Evolutionary conservation across 2,329 filamentous ascomycete species (phyloP), one percentile per base, ranked within the genome.

Genomic region (Fusarium sororula): DNA sequence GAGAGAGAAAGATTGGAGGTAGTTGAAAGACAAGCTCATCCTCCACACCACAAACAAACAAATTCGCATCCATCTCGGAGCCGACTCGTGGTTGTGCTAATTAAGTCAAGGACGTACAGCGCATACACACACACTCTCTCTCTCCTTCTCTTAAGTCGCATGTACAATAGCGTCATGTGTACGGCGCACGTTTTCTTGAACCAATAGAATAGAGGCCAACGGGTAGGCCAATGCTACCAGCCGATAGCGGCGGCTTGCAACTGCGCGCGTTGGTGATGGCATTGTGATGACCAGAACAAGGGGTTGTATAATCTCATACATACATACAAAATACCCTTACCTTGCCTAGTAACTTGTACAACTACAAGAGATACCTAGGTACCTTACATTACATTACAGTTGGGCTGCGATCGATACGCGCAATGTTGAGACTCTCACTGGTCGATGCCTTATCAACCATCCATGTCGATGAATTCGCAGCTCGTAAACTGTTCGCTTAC

Each of bases 131-230:
- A 47, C 41, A 48, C 41, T 37, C 48, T 48, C 47, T 32, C 28
- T 51, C n/a, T 24, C 28, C 28, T 24, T n/a, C 24, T 41, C 35
- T 75, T 56, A 38, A 68, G 53, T 56, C 48, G 66, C 69, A 73
- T 73, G 70, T 75, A 73, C 70, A 77, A 76, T 75, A 78, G 73
- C 72, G 76, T 69, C 76, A 78, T 77, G 70, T 68, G 76, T 66
- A 62, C 51, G 53, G 68, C 51, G 72, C 67, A 64, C 64, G 56
- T 60, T 70, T 60, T 32, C 51, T 48, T 59, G 50, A 66, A 38
- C 74, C 74, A 78, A 74, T 56, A 66, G 41, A 75, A 37, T 42
- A 68, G 50, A 48, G 47, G 58, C 63, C 66, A 41, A 55, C 63
- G 44, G 64, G 58, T 41, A 71, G 66, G 67, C 67, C 54, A 77